Conservation (phyloP, 768 basidiomycete species). For the Tephrocybe rancida region DNA sequence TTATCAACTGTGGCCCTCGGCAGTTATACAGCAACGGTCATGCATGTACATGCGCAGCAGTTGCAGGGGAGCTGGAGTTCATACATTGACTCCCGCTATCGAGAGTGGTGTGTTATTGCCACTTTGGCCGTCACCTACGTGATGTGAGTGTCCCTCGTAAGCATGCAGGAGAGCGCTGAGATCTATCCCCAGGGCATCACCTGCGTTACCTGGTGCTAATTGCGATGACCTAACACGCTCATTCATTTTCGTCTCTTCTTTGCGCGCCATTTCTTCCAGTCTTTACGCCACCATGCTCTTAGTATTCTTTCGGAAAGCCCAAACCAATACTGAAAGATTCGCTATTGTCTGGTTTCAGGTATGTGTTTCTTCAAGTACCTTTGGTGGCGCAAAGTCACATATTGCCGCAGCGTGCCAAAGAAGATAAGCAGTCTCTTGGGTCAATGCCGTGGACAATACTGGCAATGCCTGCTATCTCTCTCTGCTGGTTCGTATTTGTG, state of each 20-base stretch:
- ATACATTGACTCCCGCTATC: not conserved
- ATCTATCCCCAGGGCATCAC: not conserved
- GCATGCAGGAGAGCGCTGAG: not conserved
- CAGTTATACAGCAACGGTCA: not conserved
- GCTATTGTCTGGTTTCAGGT: not conserved
- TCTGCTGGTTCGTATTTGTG: not conserved
- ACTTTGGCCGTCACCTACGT: not conserved
- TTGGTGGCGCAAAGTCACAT: not conserved
- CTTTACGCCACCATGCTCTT: not conserved
- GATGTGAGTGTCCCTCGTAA: not conserved
- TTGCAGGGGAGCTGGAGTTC: not conserved
- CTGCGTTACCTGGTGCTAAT: not conserved
- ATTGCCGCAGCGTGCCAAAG: not conserved
- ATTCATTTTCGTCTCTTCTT: not conserved
- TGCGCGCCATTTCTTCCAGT: not conserved
- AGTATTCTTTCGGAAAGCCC: not conserved
- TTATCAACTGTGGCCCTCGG: not conserved
- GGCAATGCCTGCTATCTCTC: not conserved
- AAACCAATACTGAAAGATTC: not conserved
- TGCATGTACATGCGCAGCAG: not conserved
- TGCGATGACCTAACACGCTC: not conserved
- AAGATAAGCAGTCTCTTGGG: not conserved
- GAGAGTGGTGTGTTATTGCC: not conserved
- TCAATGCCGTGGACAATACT: not conserved
- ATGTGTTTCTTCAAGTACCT: not conserved